Conservation (phyloP, 108 stramenopile species). For the Phaeodactylum tricornutum region DNA sequence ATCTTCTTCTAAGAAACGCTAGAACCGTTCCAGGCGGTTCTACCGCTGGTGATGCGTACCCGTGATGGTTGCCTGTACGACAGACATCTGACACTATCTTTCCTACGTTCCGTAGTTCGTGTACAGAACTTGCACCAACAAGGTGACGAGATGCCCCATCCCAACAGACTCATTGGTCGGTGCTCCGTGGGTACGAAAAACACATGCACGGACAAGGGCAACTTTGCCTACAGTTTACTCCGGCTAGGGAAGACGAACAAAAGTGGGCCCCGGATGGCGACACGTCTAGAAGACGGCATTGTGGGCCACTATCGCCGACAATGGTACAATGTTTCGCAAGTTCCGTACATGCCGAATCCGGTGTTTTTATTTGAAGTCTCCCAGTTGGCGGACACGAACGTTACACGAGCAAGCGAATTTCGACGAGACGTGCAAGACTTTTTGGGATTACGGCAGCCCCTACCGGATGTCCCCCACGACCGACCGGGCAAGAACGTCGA, state of each 20-base stretch:
- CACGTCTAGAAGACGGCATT: neutral
- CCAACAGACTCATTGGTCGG: neutral
- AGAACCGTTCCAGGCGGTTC: no score
- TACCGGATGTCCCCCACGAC: neutral
- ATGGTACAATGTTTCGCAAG: neutral
- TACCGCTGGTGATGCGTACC: no score
- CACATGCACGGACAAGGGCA: conserved; percentile 2
- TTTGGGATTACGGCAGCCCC: conserved; percentile 7
- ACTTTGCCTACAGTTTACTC: conserved; percentile 1
- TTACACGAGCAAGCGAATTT: conserved; percentile 3
- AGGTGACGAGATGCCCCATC: neutral
- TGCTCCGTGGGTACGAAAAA: neutral
- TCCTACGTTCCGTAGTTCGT: no score
- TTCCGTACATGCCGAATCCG: conserved; percentile 13
- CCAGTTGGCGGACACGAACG: conserved; percentile 9
- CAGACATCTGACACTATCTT: no score
- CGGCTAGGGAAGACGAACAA: neutral
- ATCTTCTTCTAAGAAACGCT: no score
- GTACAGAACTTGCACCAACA: neutral
- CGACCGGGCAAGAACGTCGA: neutral
- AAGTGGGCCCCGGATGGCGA: neutral
- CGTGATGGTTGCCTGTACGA: no score
- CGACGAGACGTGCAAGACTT: conserved; percentile 13
- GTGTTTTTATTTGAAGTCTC: conserved; percentile 14
- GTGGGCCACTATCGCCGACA: neutral